These are phyloP conservation scores for Epichloe gansuensis DNA, from an alignment of 2,329 filamentous ascomycete genomes.

Conservation along the genomic window DNA sequence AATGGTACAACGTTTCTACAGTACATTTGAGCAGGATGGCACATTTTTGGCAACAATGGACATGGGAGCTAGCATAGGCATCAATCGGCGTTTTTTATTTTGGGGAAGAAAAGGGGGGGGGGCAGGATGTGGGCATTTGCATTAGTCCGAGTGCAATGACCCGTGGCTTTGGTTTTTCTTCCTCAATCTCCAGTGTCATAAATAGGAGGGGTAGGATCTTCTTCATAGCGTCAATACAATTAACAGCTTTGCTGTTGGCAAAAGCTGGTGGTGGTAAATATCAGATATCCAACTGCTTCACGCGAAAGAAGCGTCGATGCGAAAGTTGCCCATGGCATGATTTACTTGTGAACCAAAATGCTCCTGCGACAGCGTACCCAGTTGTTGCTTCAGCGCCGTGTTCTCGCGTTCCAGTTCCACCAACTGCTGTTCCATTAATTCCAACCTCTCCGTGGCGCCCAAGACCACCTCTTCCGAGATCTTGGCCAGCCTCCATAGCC, in stretches of 20 bases:
- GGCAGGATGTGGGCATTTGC: slow-evolving; percentile 17
- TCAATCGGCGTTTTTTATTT: slow-evolving; percentile 21
- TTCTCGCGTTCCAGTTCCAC: slow-evolving; percentile 38
- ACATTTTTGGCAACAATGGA: slow-evolving; percentile 20
- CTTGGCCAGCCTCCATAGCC: slow-evolving; percentile 57
- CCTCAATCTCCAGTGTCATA: not conserved
- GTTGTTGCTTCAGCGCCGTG: slow-evolving; percentile 11
- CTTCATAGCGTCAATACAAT: not conserved
- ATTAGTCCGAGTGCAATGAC: slow-evolving; percentile 6
- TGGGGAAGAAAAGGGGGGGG: not conserved
- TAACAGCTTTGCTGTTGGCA: not conserved
- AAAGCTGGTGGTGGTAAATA: not conserved
- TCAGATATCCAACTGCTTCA: not conserved
- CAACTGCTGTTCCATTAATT: slow-evolving; percentile 39
- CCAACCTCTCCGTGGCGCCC: slow-evolving; percentile 49
- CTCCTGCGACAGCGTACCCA: slow-evolving; percentile 10
- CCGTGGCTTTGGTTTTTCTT: not conserved
- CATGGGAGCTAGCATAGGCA: slow-evolving; percentile 23
- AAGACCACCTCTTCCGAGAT: slow-evolving; percentile 56
- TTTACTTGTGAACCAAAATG: slow-evolving; percentile 8
- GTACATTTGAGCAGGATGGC: slow-evolving; percentile 11
- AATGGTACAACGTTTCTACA: slow-evolving; percentile 3
- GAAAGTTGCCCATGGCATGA: not conserved
- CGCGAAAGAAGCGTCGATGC: not conserved
- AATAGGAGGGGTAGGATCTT: not conserved